These are phyloP conservation scores for Colletotrichum zoysiae DNA, from an alignment of 2,329 filamentous ascomycete species.

Conservation along the genomic window DNA sequence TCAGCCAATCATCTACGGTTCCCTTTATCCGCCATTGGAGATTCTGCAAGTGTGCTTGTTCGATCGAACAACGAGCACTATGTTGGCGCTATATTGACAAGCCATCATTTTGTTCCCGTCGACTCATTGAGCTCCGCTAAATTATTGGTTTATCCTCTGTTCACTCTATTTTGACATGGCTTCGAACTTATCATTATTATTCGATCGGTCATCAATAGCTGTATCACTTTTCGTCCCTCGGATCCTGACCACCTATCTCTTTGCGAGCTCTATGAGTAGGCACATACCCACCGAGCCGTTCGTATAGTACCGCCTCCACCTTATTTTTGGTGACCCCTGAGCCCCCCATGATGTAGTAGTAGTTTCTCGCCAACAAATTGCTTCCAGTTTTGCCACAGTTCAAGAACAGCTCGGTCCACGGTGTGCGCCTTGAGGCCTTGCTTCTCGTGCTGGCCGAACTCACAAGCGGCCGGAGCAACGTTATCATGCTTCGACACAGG, in stretches of 20 bases:
- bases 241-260: background rate
- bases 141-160: background rate
- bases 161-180: too few species aligned
- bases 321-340: background rate
- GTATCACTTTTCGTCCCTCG: background rate
- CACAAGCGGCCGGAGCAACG: background rate
- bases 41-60: background rate
- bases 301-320: background rate
- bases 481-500: background rate
- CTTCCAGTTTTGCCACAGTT: background rate
- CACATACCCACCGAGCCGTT: background rate
- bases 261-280: background rate
- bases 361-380: background rate
- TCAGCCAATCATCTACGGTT: background rate
- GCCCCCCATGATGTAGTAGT: background rate
- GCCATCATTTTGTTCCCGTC: background rate
- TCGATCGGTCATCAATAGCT: too few species aligned
- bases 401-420: background rate
- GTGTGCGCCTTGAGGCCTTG: background rate
- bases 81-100: background rate
- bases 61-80: background rate
- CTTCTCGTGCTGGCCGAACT: background rate
- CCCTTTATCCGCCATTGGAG: background rate
- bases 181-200: too few species aligned
- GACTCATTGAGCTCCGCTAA: background rate